These are phyloP conservation scores for Miamiensis avidus DNA, from an alignment of 169 alveolate species.

Conservation along the genomic window DNA sequence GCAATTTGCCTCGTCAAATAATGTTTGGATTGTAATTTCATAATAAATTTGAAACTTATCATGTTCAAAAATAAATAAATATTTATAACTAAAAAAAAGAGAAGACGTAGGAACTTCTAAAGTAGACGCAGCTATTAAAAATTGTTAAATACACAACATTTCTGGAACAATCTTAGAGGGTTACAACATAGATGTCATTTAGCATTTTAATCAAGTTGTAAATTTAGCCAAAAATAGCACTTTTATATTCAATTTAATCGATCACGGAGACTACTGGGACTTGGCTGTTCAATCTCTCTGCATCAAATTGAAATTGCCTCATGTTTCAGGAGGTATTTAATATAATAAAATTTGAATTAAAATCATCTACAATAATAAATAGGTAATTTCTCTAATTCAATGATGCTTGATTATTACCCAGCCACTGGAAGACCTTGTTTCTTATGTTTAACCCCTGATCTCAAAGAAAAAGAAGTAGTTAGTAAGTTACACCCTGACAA, in stretches of 20 bases:
- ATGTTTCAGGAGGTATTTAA: constrained; percentile 59
- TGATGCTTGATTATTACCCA: constrained; percentile 58
- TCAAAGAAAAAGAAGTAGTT: constrained; percentile 21
- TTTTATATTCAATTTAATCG: constrained; percentile 72
- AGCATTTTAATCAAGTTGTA: constrained; percentile 60
- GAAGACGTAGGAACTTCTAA: constrained; percentile 62
- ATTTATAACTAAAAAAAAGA: background rate
- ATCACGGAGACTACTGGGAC: constrained; percentile 79
- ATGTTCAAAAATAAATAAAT: too few relatives aligned
- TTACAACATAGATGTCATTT: constrained; percentile 53
- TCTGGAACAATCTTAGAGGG: constrained; percentile 49
- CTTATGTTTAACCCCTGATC: constrained; percentile 55
- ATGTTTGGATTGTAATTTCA: constrained; percentile 30
- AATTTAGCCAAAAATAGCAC: constrained; percentile 47
- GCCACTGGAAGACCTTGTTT: constrained; percentile 55
- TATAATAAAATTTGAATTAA: too few relatives aligned
- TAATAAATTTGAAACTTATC: background rate
- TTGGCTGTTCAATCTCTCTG: constrained; percentile 61
- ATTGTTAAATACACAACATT: constrained; percentile 44
- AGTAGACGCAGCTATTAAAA: constrained; percentile 57
- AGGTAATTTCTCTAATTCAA: constrained; percentile 46
- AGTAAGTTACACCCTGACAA: constrained; percentile 41
- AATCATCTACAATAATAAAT: too few relatives aligned
- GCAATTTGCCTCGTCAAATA: constrained; percentile 65
- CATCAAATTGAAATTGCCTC: constrained; percentile 45